Evolutionary conservation across 129 eudicot species (phyloP).

Genomic region (Artemisia argyi): DNA sequence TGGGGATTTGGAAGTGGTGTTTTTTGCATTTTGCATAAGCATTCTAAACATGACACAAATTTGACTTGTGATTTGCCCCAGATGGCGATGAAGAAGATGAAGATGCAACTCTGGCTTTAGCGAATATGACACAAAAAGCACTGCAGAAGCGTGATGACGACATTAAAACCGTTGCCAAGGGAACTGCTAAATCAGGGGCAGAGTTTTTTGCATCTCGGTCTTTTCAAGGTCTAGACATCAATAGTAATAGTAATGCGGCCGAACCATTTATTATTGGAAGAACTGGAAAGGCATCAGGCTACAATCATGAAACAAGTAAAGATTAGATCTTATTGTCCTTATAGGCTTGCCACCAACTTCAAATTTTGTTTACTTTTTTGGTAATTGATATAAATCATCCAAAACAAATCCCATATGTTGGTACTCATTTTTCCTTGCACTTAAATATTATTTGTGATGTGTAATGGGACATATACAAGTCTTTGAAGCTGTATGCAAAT

Average conservation of each 20-base stretch:
- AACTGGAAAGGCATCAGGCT: slow-evolving; percentile 88
- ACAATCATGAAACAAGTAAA: slow-evolving; percentile 54
- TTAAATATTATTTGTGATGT: too few species aligned
- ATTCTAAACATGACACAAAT: not conserved
- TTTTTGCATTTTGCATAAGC: not conserved
- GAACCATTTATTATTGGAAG: slow-evolving; percentile 67
- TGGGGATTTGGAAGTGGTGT: not conserved
- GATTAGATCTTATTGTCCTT: slow-evolving; percentile 3
- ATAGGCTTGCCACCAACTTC: not conserved
- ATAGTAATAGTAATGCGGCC: slow-evolving; percentile 43
- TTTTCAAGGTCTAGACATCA: slow-evolving; percentile 83
- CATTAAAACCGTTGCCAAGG: slow-evolving; percentile 41
- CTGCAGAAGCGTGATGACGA: slow-evolving; percentile 55
- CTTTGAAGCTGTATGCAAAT: too few species aligned
- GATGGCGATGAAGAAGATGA: slow-evolving; percentile 46
- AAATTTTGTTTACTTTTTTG: not conserved
- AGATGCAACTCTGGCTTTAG: slow-evolving; percentile 56
- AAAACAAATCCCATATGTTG: slow-evolving; percentile 3
- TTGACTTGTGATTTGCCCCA: slow-evolving; percentile 20
- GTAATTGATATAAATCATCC: slow-evolving; percentile 6
- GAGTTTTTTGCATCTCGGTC: slow-evolving; percentile 74
- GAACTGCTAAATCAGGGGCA: slow-evolving; percentile 60
- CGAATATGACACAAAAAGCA: slow-evolving; percentile 56
- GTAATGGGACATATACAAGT: too few species aligned
- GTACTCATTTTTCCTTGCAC: not conserved